Evolutionary conservation across 495 filamentous ascomycete species (phyloP).

Genomic region (Podospora tetraspora): DNA sequence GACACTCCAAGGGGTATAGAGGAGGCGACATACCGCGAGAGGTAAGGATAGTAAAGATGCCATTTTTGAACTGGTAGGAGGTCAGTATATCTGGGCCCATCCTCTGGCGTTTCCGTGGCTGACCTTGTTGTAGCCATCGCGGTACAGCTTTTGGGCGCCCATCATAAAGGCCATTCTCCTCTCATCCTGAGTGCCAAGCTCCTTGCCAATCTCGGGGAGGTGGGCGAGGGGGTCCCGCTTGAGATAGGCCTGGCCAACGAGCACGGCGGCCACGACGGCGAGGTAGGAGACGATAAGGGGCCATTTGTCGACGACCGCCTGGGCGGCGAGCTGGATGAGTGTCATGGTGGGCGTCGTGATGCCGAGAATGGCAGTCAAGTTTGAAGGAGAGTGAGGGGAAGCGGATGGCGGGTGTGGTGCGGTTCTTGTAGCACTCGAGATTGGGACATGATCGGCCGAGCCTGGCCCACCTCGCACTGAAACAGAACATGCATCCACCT

Average conservation of each 20-base stretch:
- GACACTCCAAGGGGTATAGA: background rate
- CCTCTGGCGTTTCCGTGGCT: background rate
- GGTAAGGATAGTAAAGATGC: constrained; percentile 30
- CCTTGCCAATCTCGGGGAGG: constrained; percentile 28
- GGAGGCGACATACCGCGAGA: constrained; percentile 19
- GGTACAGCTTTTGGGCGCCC: constrained; percentile 25
- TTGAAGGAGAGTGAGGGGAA: background rate
- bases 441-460: background rate
- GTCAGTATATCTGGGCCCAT: background rate
- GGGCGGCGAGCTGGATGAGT: background rate
- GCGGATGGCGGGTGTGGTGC: background rate
- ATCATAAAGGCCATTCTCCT: constrained; percentile 28
- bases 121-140: constrained; percentile 33
- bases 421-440: background rate
- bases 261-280: constrained; percentile 18
- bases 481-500: background rate
- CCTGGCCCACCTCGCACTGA: background rate
- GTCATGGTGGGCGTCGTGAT: constrained; percentile 17
- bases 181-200: constrained; percentile 31
- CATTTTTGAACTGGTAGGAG: constrained; percentile 29
- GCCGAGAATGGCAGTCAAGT: background rate
- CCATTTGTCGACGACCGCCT: constrained; percentile 20
- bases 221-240: constrained; percentile 9
- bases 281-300: constrained; percentile 27
- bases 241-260: constrained; percentile 25